These are phyloP conservation scores for Didymella pinodella DNA, from an alignment of 2,329 filamentous ascomycete genomes.

Conservation along the genomic window DNA sequence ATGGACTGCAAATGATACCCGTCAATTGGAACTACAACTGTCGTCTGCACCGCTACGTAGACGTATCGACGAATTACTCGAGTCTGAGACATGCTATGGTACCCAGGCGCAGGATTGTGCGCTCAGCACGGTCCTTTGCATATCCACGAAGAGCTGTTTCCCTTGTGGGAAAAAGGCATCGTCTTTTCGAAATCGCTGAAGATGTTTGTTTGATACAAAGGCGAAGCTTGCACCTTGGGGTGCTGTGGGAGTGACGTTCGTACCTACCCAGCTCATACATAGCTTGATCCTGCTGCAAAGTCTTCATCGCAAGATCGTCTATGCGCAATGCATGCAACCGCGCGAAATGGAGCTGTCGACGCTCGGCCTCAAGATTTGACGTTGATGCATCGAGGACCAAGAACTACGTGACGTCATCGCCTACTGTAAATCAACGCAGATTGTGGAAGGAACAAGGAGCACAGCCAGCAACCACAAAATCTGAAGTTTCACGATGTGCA, in stretches of 20 bases:
- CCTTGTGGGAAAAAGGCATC: not conserved
- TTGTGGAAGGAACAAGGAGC: not conserved
- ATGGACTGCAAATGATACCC: not conserved
- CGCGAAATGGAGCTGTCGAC: not conserved
- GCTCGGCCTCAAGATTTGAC: not conserved
- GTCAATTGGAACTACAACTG: conserved; percentile 1
- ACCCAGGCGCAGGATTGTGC: conserved; percentile 9
- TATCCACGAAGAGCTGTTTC: not conserved
- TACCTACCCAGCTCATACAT: conserved; percentile 15
- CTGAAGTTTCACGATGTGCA: not conserved
- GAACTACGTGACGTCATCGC: not conserved
- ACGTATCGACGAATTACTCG: not conserved
- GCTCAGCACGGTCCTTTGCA: conserved; percentile 6
- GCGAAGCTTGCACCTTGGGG: not conserved
- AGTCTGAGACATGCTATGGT: not conserved
- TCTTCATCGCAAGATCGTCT: not conserved
- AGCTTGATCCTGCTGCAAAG: conserved; percentile 1
- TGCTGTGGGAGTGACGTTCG: not conserved
- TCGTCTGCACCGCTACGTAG: not conserved
- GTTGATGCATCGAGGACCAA: not conserved
- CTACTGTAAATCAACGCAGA: not conserved
- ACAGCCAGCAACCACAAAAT: not conserved
- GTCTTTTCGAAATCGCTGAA: conserved; percentile 5
- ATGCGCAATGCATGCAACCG: not conserved
- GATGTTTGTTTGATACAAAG: not conserved